These are phyloP conservation scores for Arthrobotrys conoides DNA, from an alignment of 2,329 filamentous ascomycete genomes.

Conservation along the genomic window DNA sequence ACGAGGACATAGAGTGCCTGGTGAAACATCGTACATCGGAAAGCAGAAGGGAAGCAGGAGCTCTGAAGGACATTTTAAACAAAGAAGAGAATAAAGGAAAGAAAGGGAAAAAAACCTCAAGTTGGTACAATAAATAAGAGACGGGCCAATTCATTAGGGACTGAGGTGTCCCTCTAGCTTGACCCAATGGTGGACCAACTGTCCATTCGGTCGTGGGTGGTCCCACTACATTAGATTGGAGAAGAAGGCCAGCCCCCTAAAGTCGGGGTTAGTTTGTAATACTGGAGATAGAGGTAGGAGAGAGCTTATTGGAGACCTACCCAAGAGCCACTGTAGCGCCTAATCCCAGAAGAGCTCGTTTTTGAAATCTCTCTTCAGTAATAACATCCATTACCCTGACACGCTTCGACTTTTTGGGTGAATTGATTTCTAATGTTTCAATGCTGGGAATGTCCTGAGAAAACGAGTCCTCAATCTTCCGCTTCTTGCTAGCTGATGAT, in stretches of 20 bases:
- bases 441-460: conserved; percentile 67
- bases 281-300: not conserved
- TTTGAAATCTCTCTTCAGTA: conserved; percentile 87
- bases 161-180: not conserved
- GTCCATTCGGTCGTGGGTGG: conserved; percentile 15
- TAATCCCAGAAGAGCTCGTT: conserved; percentile 86
- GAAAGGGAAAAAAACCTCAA: conserved; percentile 3
- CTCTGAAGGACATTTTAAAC: not conserved
- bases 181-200: not conserved
- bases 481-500: conserved; percentile 28
- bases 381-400: conserved; percentile 79
- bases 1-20: conserved; percentile 5
- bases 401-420: conserved; percentile 82
- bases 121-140: not conserved
- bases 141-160: not conserved
- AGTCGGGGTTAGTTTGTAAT: conserved; percentile 11
- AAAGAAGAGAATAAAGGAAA: not conserved
- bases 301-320: conserved; percentile 73
- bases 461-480: conserved; percentile 64
- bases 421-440: conserved; percentile 67
- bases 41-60: not conserved
- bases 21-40: conserved; percentile 28
- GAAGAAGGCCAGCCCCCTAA: conserved; percentile 48
- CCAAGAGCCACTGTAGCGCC: conserved; percentile 89
- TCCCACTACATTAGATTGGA: conserved; percentile 51